These are phyloP conservation scores for Mycena sp. DNA, from an alignment of 1,284 basidiomycete species.

Conservation along the genomic window DNA sequence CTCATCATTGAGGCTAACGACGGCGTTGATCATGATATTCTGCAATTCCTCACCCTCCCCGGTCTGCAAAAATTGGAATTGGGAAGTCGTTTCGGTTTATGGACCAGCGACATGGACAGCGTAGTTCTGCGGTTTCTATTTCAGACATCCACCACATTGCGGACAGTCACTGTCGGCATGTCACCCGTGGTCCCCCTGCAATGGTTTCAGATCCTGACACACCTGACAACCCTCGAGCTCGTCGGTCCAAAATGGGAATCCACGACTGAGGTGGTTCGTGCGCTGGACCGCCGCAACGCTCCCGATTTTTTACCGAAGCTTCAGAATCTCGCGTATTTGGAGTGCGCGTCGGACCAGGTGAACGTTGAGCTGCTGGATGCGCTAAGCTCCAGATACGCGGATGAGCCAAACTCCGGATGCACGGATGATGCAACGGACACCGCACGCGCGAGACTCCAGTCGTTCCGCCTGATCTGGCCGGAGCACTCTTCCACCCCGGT, in stretches of 20 bases:
- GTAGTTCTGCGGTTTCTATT: not conserved
- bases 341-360: conserved; percentile 3
- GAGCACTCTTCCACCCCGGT: not conserved
- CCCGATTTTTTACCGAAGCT: conserved; percentile 8
- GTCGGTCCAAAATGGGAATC: not conserved
- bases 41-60: not conserved
- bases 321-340: not conserved
- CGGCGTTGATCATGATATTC: not conserved
- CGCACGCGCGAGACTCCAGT: not conserved
- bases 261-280: not conserved
- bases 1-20: not conserved
- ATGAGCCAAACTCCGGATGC: not conserved
- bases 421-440: conserved; percentile 1
- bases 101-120: not conserved
- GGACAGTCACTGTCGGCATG: conserved; percentile 1
- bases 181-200: not conserved
- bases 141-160: not conserved
- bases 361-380: not conserved
- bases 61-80: not conserved
- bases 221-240: conserved; percentile 6
- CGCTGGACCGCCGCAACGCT: not conserved
- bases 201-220: not conserved
- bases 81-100: not conserved
- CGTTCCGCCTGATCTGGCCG: conserved; percentile 7
- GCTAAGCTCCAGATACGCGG: conserved; percentile 5